Evolutionary conservation across 164 flowering plant species (phyloP), one percentile per base, ranked within the genome.

Genomic region (Umbellularia californica): DNA sequence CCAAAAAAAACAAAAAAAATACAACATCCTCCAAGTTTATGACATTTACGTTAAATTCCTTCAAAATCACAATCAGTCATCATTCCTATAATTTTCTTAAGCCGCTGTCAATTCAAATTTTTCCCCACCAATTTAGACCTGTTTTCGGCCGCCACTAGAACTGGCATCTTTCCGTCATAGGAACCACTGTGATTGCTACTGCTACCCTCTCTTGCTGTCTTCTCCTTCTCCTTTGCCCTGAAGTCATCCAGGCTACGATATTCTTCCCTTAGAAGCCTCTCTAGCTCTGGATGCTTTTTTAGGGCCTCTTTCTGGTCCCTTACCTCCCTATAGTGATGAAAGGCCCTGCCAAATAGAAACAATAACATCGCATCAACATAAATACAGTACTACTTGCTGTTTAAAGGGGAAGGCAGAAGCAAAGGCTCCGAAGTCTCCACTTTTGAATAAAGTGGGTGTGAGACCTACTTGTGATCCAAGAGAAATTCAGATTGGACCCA

Each of bases 221-320:
- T 90, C 75, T 80, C 90, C 73, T 74, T 90, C 75, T 80, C 90
- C 81, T 85, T 95, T 15, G 90, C 88, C 55, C 89, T 90, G 69
- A 95, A 93, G 75, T 92, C 99, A 11, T 85, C 90, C 81, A 95
- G 70, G 81, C 84, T 80, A n/a, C 87, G 85, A 76, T 78, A 95
- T 71, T 88, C 92, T 79, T 90, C 96, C 73, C 77, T 90, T 35
- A 95, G 88, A 82, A 95, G 75, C 82, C 78, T 89, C 27, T 90
- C 97, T 85, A 95, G 73, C 35, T 92, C 98, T 12, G 92, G 92
- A 67, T 88, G 89, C 75, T 92, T 92, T 82, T 84, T 84, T 50
- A 90, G 55, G 14, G 90, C 80, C 62, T 72, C 84, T 70, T 81
- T 85, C 50, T 83, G 78, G 55, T 81, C 83, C 10, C 84, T 84